Evolutionary conservation across 2,329 filamentous ascomycete species (phyloP).

Genomic region (Neodidymelliopsis sp.): DNA sequence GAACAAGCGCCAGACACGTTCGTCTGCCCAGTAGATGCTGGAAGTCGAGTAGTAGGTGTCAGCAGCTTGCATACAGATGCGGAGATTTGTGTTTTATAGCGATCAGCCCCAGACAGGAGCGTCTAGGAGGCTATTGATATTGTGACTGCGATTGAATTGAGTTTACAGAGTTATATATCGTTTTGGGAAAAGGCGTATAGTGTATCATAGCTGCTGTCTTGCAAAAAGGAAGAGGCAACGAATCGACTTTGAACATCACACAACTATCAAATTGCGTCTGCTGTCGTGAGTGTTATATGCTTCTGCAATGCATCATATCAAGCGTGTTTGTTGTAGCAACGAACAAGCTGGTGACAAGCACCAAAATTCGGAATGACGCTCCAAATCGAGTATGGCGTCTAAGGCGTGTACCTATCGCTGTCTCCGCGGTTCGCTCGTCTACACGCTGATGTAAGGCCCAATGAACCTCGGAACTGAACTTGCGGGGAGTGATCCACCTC

Average conservation of each 20-base stretch:
- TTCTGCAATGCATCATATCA: too few species aligned
- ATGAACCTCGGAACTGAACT: conserved; percentile 16
- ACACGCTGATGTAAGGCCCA: conserved; percentile 6
- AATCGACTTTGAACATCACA: conserved; percentile 16
- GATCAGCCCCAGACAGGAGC: conserved; percentile 18
- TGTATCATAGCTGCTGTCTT: conserved; percentile 41
- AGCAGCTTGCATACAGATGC: background rate
- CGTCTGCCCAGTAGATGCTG: conserved; percentile 39
- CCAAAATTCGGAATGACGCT: conserved; percentile 3
- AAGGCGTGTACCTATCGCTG: conserved; percentile 14
- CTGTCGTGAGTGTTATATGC: background rate
- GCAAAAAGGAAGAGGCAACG: conserved; percentile 25
- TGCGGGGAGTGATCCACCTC: conserved; percentile 21
- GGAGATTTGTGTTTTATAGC: conserved; percentile 7
- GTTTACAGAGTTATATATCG: conserved; percentile 35
- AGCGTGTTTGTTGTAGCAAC: background rate
- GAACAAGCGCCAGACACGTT: conserved; percentile 66
- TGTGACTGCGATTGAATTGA: conserved; percentile 29
- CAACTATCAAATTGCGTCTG: conserved; percentile 7
- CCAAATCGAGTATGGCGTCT: conserved; percentile 15
- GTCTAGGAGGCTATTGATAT: conserved; percentile 24
- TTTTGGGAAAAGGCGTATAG: conserved; percentile 35
- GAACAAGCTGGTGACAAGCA: background rate
- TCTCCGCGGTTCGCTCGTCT: conserved; percentile 1
- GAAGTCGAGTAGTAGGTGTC: conserved; percentile 12